Evolutionary conservation across 495 filamentous ascomycete genomes (phyloP).

Genomic region (Penicillium manginii): DNA sequence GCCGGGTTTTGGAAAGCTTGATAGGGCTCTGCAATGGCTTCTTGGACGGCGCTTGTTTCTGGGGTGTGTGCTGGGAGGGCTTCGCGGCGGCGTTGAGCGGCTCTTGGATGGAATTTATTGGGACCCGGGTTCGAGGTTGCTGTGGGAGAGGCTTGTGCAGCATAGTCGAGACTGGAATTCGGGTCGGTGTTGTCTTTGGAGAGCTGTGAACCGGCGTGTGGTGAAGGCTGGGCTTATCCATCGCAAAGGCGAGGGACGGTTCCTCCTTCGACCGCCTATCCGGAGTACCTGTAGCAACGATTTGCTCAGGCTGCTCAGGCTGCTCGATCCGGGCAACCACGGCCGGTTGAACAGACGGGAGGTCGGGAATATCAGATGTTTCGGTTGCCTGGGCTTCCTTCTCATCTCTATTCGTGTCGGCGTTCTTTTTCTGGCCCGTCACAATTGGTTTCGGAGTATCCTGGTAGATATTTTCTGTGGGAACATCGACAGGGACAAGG

Average conservation of each 20-base stretch:
- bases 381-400: neutral
- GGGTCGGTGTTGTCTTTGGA: neutral
- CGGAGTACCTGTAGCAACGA: neutral
- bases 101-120: neutral
- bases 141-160: neutral
- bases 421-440: neutral
- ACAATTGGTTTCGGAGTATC: neutral
- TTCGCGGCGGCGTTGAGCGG: neutral
- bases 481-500: neutral
- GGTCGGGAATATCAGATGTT: neutral
- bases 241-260: neutral
- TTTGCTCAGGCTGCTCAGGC: neutral
- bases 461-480: neutral
- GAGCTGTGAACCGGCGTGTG: neutral
- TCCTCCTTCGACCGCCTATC: neutral
- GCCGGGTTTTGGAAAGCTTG: slow-evolving; percentile 39
- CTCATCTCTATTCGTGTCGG: neutral
- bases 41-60: slow-evolving; percentile 15
- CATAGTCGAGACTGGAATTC: neutral
- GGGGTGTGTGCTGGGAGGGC: slow-evolving; percentile 5
- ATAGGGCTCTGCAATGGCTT: slow-evolving; percentile 47
- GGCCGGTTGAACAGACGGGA: neutral
- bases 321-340: neutral
- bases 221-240: neutral
- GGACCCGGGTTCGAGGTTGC: neutral